These are phyloP conservation scores for Volvariella volvacea DNA, from an alignment of 1,284 basidiomycete genomes.

Conservation along the genomic window DNA sequence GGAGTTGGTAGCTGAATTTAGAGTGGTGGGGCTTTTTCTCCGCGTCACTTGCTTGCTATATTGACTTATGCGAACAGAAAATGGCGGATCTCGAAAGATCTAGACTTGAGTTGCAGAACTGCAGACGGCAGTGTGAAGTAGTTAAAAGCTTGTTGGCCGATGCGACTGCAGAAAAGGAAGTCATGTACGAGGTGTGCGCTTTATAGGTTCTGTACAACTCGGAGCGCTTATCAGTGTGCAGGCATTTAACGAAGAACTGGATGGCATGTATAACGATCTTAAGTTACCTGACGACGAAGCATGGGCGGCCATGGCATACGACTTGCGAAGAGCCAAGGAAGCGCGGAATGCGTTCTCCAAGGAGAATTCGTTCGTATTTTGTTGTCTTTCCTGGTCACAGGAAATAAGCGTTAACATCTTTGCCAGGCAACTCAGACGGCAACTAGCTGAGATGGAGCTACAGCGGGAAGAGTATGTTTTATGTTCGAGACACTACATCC, in stretches of 20 bases:
- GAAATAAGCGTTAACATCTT: constrained; percentile 7
- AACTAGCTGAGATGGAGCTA: constrained; percentile 63
- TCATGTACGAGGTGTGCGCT: constrained; percentile 76
- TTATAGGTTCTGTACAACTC: background rate
- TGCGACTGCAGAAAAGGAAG: constrained; percentile 80
- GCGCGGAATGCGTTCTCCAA: constrained; percentile 62
- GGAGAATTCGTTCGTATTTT: constrained; percentile 67
- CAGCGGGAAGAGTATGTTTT: constrained; percentile 74
- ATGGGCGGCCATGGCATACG: constrained; percentile 64
- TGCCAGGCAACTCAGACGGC: constrained; percentile 60
- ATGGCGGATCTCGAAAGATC: constrained; percentile 51
- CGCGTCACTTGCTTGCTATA: background rate
- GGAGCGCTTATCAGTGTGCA: constrained; percentile 23
- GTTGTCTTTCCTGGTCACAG: background rate
- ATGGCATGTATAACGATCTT: constrained; percentile 79
- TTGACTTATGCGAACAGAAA: constrained; percentile 33
- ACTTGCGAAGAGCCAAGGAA: constrained; percentile 70
- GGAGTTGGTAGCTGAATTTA: constrained; percentile 41
- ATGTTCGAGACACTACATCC: constrained; percentile 8
- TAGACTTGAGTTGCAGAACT: constrained; percentile 59
- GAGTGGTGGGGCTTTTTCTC: constrained; percentile 40
- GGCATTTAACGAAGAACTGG: constrained; percentile 91
- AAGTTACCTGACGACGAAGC: constrained; percentile 75
- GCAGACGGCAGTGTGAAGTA: constrained; percentile 68
- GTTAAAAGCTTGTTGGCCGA: constrained; percentile 71